Base-by-base conservation (phyloP, 805 yeast species). In the Saccharomyces paradoxus region DNA sequence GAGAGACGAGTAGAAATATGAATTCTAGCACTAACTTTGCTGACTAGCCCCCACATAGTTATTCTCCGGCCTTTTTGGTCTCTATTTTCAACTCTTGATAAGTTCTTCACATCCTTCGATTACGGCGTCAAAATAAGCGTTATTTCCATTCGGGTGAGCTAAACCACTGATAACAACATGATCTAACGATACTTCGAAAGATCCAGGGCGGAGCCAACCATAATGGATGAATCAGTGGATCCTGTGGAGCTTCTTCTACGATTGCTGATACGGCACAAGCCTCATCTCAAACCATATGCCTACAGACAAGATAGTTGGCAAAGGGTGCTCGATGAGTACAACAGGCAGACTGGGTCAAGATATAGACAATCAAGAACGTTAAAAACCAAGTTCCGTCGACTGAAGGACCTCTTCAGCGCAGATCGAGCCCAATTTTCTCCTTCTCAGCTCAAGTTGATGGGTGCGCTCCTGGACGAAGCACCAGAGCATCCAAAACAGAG, bases 321-420 rank as follows among this genome's bases (percentile, higher is more conserved):
- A 4, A 54, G 51, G 21, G 58, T 69, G 27, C 49, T 68, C 31
- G 53, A 58, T 17, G 62, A 61, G 29, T 69, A 65, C 51, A 69
- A 68, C 55, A 17, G 46, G 2, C 49, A 47, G 13, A 60, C 67
- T 2, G 66, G 61, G 12, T 56, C 58, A 10, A 55, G 55, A 8
- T 66, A 66, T 41, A 63, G 62, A 37, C 72, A 69, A 50, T 60
- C 60, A 28, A 61, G 72, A 28, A 68, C 72, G 2, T 37, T 69
- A 29, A 64, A 61, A 57, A 63, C 56, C 8, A 59, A 68, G 41
- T 68, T 66, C 46, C 65, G 64, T 17, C 66, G 62, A 53, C 46
- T 69, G 46, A 56, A 57, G 31, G 62, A 58, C 4, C 26, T 52
- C 7, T 60, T 54, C 50, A 46, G 52, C 9, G 53, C 41, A 3